These are phyloP conservation scores for Diaporthe helianthi DNA, from an alignment of 2,329 filamentous ascomycete genomes.

Conservation along the genomic window DNA sequence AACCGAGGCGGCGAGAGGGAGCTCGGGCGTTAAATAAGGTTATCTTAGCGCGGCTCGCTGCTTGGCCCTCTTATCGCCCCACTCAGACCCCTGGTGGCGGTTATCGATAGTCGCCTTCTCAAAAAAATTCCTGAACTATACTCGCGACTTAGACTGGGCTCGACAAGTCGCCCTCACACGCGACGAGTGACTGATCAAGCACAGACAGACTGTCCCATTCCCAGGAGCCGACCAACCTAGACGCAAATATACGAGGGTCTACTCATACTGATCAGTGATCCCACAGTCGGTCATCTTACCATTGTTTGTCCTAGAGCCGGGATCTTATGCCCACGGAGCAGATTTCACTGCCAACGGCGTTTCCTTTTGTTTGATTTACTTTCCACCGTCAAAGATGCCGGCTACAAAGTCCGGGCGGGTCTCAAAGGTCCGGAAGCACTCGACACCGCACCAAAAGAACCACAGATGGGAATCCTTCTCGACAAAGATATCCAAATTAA, in stretches of 20 bases:
- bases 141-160: background rate
- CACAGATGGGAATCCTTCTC: conserved; percentile 94
- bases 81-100: background rate
- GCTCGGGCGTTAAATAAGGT: conserved; percentile 30
- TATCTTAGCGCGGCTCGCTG: conserved; percentile 29
- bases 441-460: conserved; percentile 78
- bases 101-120: background rate
- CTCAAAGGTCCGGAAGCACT: conserved; percentile 71
- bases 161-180: background rate
- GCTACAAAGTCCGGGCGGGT: conserved; percentile 71
- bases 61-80: conserved; percentile 22
- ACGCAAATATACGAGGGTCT: background rate
- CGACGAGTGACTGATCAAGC: background rate
- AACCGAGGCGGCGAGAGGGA: background rate
- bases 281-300: background rate
- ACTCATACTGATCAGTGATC: background rate
- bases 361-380: background rate
- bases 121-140: conserved; percentile 30
- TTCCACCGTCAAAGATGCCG: conserved; percentile 61
- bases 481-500: conserved; percentile 87
- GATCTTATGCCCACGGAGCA: background rate
- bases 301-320: background rate
- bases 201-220: background rate
- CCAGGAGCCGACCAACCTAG: background rate
- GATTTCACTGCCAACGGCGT: background rate